Conservation (phyloP, 2,329 filamentous ascomycete species). For the Lasiodiplodia citricola region DNA sequence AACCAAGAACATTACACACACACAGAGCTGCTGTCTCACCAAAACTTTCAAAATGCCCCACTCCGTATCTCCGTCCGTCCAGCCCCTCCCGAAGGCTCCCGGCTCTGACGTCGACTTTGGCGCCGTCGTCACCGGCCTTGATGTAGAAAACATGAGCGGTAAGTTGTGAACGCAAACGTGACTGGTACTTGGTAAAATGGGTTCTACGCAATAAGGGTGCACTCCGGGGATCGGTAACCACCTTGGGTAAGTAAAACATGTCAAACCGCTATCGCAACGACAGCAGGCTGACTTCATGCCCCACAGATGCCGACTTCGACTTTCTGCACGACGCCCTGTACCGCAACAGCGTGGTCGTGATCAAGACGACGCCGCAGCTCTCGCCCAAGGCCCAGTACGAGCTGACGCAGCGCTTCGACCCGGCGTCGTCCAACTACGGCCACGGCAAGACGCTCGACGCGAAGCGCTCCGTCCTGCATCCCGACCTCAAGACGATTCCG, state of each 20-base stretch:
- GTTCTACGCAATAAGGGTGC: slow-evolving; percentile 49
- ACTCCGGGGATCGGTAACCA: slow-evolving; percentile 68
- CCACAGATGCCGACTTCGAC: slow-evolving; percentile 65
- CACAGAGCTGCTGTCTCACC: background rate
- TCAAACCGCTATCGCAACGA: background rate
- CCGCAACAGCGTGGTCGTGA: slow-evolving; percentile 69
- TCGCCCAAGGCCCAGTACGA: slow-evolving; percentile 75
- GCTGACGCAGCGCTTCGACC: slow-evolving; percentile 76
- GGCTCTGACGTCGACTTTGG: slow-evolving; percentile 59
- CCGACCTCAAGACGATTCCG: slow-evolving; percentile 79
- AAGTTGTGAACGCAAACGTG: slow-evolving; percentile 40
- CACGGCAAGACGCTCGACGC: slow-evolving; percentile 76
- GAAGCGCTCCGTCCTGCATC: slow-evolving; percentile 71
- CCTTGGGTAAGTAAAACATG: slow-evolving; percentile 39
- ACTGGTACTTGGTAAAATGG: slow-evolving; percentile 28
- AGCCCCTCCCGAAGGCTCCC: slow-evolving; percentile 28
- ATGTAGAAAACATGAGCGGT: slow-evolving; percentile 68
- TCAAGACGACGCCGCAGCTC: slow-evolving; percentile 69
- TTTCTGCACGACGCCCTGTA: slow-evolving; percentile 70
- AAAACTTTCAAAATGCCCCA: slow-evolving; percentile 8
- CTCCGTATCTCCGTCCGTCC: slow-evolving; percentile 24
- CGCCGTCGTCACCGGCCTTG: slow-evolving; percentile 61
- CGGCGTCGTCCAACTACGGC: slow-evolving; percentile 68
- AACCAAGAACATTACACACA: background rate
- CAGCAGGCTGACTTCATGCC: slow-evolving; percentile 4